phyloP scores from a whole-genome alignment of 108 stramenopile genomes.

The Mayamaea pseudoterrestris region DNA sequence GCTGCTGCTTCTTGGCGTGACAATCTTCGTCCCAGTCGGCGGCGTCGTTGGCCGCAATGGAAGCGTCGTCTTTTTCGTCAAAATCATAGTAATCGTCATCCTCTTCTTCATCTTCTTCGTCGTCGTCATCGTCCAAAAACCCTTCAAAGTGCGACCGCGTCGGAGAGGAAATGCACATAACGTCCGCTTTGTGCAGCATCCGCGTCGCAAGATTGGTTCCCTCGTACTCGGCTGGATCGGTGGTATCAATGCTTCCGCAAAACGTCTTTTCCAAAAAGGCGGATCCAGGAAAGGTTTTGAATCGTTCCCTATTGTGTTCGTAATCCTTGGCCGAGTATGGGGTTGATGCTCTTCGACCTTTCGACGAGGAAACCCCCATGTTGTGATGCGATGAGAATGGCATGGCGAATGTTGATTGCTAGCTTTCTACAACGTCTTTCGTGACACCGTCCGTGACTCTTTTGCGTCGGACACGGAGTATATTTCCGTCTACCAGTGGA shows the following conservation, averaged over 20 bases:
- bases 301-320: neutral
- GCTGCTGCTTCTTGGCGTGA: too few relatives aligned
- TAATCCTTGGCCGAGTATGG: neutral
- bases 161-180: constrained; percentile 8
- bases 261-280: constrained; percentile 10
- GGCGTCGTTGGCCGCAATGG: too few relatives aligned
- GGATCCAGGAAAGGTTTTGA: constrained; percentile 8
- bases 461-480: too few relatives aligned
- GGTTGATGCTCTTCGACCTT: neutral
- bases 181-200: constrained; percentile 5
- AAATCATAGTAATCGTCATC: neutral
- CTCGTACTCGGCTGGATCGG: constrained; percentile 3
- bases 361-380: neutral
- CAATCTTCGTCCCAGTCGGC: too few relatives aligned
- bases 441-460: too few relatives aligned
- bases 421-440: too few relatives aligned
- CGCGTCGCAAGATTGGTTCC: neutral
- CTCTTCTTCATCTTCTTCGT: neutral
- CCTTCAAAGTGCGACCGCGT: neutral
- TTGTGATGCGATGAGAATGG: too few relatives aligned
- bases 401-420: too few relatives aligned
- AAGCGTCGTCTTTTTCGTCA: too few relatives aligned
- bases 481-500: too few relatives aligned
- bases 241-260: constrained; percentile 11
- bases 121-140: neutral